phyloP scores from a whole-genome alignment of 495 filamentous ascomycete genomes.

The Penicillium steckii region DNA sequence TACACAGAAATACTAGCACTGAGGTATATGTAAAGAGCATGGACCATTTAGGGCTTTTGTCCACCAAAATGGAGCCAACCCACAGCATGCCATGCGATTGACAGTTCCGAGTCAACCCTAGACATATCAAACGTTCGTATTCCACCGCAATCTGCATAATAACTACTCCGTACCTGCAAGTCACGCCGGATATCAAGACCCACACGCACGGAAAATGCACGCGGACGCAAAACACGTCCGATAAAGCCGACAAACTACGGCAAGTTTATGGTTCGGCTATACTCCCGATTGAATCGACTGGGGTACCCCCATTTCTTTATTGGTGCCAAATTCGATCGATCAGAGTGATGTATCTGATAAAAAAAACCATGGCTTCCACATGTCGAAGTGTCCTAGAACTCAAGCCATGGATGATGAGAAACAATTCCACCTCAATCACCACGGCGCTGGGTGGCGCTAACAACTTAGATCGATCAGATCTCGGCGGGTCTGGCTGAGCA shows the following conservation, averaged over 20 bases:
- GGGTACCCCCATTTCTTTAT: neutral
- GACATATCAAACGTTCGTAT: neutral
- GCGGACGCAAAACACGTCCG: conserved; percentile 1
- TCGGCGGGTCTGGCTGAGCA: neutral
- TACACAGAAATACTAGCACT: no score
- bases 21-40: neutral
- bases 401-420: neutral
- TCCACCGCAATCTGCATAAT: no score
- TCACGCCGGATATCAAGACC: neutral
- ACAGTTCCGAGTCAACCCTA: conserved; percentile 9
- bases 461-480: conserved; percentile 8
- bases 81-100: conserved; percentile 13
- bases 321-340: conserved; percentile 5
- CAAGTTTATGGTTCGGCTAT: neutral
- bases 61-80: conserved; percentile 3
- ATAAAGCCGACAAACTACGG: neutral
- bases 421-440: neutral
- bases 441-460: conserved; percentile 4
- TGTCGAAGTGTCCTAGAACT: no score
- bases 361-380: no score
- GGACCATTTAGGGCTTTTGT: neutral
- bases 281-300: neutral
- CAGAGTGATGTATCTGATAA: conserved; percentile 6
- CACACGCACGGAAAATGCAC: conserved; percentile 1
- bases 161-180: no score